phyloP scores from a whole-genome alignment of 345 rosid species.

The Gossypium anomalum region DNA sequence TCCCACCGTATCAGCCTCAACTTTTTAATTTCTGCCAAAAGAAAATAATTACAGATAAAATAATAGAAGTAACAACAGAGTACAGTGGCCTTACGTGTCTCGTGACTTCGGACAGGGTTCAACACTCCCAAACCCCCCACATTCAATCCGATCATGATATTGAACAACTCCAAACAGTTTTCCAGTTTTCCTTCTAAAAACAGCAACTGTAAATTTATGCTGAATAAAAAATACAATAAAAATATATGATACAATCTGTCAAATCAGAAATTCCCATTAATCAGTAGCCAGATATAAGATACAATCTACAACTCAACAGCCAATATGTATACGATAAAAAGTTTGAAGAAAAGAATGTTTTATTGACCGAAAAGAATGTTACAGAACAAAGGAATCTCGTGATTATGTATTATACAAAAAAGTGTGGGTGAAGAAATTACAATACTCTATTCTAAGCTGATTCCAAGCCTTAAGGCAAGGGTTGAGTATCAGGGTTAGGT shows the following conservation, averaged over 20 bases:
- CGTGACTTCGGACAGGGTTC: background rate
- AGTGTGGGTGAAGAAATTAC: background rate
- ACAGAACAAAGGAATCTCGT: background rate
- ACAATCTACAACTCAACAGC: background rate
- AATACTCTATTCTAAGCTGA: slow-evolving; percentile 42
- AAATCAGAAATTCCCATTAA: background rate
- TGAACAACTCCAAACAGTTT: background rate
- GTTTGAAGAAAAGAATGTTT: background rate
- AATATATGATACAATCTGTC: background rate
- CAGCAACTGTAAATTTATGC: background rate
- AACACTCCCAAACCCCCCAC: background rate
- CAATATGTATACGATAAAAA: slow-evolving; percentile 2
- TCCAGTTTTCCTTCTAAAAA: background rate
- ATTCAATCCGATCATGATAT: slow-evolving; percentile 5
- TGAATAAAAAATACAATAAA: background rate
- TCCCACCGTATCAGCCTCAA: background rate
- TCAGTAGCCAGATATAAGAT: background rate
- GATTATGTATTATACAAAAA: slow-evolving; percentile 5
- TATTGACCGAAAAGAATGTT: slow-evolving; percentile 10
- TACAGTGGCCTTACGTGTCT: background rate
- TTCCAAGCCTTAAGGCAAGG: slow-evolving; percentile 57
- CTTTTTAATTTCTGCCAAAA: too few relatives aligned
- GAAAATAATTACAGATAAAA: background rate
- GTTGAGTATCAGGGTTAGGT: slow-evolving; percentile 38
- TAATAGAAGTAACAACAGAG: background rate